These are phyloP conservation scores for Talaromyces borbonicus DNA, from an alignment of 495 filamentous ascomycete genomes.

Conservation along the genomic window DNA sequence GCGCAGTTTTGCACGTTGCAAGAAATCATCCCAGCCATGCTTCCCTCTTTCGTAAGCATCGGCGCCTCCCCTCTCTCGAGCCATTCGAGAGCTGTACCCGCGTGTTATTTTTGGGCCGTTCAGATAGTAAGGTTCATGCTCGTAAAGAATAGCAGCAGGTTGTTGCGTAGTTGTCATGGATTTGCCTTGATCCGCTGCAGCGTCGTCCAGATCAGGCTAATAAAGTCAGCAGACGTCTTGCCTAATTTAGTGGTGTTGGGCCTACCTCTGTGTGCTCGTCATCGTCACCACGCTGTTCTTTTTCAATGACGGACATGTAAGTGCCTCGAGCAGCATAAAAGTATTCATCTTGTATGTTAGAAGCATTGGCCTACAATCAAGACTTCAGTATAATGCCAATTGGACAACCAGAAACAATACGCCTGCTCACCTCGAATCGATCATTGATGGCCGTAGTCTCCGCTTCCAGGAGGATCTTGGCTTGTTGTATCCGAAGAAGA, in stretches of 20 bases:
- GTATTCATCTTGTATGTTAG: constrained; percentile 29
- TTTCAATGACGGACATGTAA: constrained; percentile 31
- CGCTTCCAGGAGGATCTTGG: constrained; percentile 18
- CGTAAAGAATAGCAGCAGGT: background rate
- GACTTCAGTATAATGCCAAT: constrained; percentile 2
- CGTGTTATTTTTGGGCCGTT: constrained; percentile 21
- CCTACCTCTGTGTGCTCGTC: constrained; percentile 40
- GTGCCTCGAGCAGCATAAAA: constrained; percentile 29
- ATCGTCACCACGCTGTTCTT: constrained; percentile 33
- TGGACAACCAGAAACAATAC: constrained; percentile 8
- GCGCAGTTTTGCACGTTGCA: constrained; percentile 31
- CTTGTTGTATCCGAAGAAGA: constrained; percentile 19
- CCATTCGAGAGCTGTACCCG: constrained; percentile 27
- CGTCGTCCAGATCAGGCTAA: constrained; percentile 25
- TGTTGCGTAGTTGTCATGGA: constrained; percentile 11
- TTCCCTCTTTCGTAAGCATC: constrained; percentile 23
- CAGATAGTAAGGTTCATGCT: constrained; percentile 15
- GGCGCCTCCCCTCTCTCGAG: constrained; percentile 27
- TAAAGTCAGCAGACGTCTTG: constrained; percentile 8
- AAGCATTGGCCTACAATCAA: constrained; percentile 14
- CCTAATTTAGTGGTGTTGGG: background rate
- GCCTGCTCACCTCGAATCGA: constrained; percentile 18
- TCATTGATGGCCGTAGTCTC: constrained; percentile 21
- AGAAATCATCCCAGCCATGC: constrained; percentile 33
- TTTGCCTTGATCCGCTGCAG: background rate